Evolutionary conservation across 441 rosid species (phyloP).

Genomic region (Cnidoscolus chayamansa): DNA sequence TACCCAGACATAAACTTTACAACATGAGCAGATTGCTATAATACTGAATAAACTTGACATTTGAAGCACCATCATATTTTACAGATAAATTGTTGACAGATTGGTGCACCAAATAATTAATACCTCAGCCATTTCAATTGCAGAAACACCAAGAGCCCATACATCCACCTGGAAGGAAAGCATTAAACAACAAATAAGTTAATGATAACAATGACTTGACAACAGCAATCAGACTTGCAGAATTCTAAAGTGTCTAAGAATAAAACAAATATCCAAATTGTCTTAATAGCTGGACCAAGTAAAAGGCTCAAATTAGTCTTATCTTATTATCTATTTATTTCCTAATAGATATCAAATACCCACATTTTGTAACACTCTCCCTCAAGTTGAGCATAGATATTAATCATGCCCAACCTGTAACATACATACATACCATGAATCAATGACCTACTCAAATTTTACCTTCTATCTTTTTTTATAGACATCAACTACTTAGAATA

Average conservation of each 20-base stretch:
- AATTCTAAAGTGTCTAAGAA: not conserved
- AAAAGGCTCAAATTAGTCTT: too few relatives aligned
- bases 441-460: too few relatives aligned
- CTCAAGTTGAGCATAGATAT: too few relatives aligned
- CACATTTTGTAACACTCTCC: too few relatives aligned
- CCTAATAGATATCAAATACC: too few relatives aligned
- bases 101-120: slow-evolving; percentile 14
- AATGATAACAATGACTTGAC: slow-evolving; percentile 6
- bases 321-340: too few relatives aligned
- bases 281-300: too few relatives aligned
- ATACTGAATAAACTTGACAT: slow-evolving; percentile 4
- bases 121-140: slow-evolving; percentile 99
- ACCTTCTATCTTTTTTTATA: too few relatives aligned
- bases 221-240: slow-evolving; percentile 1
- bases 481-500: too few relatives aligned
- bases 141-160: slow-evolving; percentile 99
- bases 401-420: too few relatives aligned
- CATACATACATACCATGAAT: too few relatives aligned
- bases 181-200: slow-evolving; percentile 1
- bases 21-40: not conserved
- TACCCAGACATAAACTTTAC: not conserved
- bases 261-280: not conserved
- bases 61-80: not conserved
- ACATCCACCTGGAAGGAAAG: slow-evolving; percentile 83
- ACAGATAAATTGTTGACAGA: slow-evolving; percentile 15